Base-by-base conservation (phyloP, 1,284 basidiomycete species). In the Marasmius oreades region DNA sequence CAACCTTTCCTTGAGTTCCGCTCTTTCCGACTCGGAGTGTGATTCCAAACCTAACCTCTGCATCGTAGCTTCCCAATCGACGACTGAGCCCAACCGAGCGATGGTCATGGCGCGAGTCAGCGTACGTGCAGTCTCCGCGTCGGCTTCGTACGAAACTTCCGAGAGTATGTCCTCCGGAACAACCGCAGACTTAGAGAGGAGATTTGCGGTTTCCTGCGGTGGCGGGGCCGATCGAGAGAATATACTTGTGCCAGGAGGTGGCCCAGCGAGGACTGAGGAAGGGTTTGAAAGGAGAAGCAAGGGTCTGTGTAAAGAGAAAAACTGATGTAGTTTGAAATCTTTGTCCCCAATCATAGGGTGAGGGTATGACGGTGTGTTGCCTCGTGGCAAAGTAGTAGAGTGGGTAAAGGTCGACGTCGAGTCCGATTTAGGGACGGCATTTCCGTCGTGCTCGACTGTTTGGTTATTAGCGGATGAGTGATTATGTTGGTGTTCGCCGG, bases 231-330 rank as follows among this genome's bases (percentile, higher is more conserved):
- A 56, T 39, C 36, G 50, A 24, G 36, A 48, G 43, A 31, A 53
- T 51, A 48, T 70, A 24, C 75, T 56, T 7, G 74, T 65, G 3
- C 63, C 57, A 22, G 69, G 64, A 11, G 69, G 55, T 14, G 76
- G 70, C 12, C 74, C 66, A n/a, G 82, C 76, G 63, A 91, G 82
- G 54, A 90, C 77, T 26, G 78, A 64, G 5, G 80, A 68, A 0
- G 88, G 81, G 60, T 84, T 78, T 24, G 78, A 72, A 43, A 91
- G 73, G 22, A 87, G 78, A 16, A 90, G 80, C 3, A 91, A 75
- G 1, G 89, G 89, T 31, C 90, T 79, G 63, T 91, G 84, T 37
- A 89, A 71, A 3, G 89, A 82, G 72, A 92, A 92, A 70, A 92
- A 92, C 56, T 88, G 86, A 64, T 90, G 88, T 14, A 90, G 77